Conservation (phyloP, 1,139 yeast genomes). For the Pichia sp. region DNA sequence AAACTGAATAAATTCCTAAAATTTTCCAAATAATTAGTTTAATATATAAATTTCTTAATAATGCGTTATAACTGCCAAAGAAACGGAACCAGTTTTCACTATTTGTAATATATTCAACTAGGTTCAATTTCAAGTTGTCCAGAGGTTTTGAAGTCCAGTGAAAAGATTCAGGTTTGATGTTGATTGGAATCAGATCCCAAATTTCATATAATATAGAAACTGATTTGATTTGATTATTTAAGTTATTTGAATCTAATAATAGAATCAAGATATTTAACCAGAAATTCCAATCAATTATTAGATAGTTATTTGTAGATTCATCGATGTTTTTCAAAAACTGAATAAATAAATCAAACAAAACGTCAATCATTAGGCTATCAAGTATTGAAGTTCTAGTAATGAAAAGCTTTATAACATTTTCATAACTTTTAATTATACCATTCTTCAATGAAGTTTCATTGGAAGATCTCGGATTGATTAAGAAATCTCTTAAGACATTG, state of each 20-base stretch:
- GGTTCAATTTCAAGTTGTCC: conserved; percentile 39
- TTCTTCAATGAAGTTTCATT: conserved; percentile 27
- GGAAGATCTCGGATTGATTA: conserved; percentile 31
- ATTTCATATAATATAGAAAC: conserved; percentile 63
- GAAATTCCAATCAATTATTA: conserved; percentile 58
- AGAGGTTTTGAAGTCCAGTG: conserved; percentile 30
- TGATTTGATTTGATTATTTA: conserved; percentile 55
- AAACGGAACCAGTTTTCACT: conserved; percentile 45
- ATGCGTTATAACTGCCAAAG: conserved; percentile 75
- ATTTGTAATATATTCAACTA: conserved; percentile 51
- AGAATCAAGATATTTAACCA: conserved; percentile 60
- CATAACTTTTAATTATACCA: conserved; percentile 39
- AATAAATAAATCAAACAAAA: conserved; percentile 39
- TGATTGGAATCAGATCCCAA: conserved; percentile 65
- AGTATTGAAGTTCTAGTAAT: conserved; percentile 40
- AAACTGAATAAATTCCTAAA: conserved; percentile 19
- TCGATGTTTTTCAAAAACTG: conserved; percentile 36
- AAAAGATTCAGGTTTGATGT: conserved; percentile 11
- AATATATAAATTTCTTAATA: conserved; percentile 63
- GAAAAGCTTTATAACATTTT: conserved; percentile 44
- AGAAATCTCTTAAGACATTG: conserved; percentile 40
- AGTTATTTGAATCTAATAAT: conserved; percentile 57
- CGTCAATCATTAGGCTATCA: conserved; percentile 40
- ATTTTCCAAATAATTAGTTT: conserved; percentile 65
- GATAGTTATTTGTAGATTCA: conserved; percentile 4